phyloP scores from a whole-genome alignment of 2,329 filamentous ascomycete genomes.

The Sarocladium brachiariae region DNA sequence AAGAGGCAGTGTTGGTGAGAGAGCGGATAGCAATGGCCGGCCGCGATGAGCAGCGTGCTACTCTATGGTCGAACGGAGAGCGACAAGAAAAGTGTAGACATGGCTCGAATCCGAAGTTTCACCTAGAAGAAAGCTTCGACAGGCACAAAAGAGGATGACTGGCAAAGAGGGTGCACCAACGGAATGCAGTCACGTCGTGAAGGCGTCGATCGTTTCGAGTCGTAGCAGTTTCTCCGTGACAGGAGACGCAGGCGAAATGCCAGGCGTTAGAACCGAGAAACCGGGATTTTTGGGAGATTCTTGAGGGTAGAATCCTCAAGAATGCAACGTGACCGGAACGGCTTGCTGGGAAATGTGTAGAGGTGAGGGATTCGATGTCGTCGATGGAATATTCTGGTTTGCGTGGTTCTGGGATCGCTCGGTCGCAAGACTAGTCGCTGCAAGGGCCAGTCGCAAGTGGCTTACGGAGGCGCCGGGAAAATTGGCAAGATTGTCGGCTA shows the following conservation, averaged over 20 bases:
- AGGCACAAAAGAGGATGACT: neutral
- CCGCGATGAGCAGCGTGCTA: slow-evolving; percentile 15
- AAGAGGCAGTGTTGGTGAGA: slow-evolving; percentile 14
- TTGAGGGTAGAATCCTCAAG: too few species aligned
- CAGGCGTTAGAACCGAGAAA: neutral
- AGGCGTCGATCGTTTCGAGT: slow-evolving; percentile 1
- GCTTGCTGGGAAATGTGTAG: too few species aligned
- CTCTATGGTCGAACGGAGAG: slow-evolving; percentile 25
- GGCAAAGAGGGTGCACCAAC: neutral
- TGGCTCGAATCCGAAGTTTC: slow-evolving; percentile 14
- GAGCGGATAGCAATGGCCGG: neutral
- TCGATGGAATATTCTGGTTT: too few species aligned
- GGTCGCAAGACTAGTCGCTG: neutral
- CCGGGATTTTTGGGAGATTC: neutral
- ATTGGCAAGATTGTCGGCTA: neutral
- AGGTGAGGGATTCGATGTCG: too few species aligned
- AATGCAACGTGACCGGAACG: too few species aligned
- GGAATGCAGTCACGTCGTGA: slow-evolving; percentile 4
- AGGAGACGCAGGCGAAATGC: neutral
- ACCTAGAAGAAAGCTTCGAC: neutral
- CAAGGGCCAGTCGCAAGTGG: neutral
- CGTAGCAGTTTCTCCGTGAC: neutral
- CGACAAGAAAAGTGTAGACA: slow-evolving; percentile 20
- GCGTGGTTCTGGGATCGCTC: neutral
- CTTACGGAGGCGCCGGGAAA: neutral